Evolutionary conservation across 1,284 basidiomycete genomes (phyloP).

Genomic region (Naganishia albida): DNA sequence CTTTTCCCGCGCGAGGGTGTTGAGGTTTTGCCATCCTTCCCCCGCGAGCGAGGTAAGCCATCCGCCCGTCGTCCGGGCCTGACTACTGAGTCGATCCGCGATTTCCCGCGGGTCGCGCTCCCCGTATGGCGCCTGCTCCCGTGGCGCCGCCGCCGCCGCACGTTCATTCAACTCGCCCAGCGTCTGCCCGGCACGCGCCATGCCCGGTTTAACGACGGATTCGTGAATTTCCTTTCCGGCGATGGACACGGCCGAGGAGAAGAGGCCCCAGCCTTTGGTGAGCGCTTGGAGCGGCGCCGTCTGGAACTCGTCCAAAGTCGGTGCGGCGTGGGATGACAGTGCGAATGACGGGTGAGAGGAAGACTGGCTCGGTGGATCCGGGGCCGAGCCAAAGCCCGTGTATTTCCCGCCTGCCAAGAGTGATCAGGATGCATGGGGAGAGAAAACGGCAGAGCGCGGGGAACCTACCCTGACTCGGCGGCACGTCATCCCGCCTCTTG

Average conservation of each 20-base stretch:
- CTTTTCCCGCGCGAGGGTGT: slow-evolving; percentile 47
- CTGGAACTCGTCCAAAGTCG: slow-evolving; percentile 51
- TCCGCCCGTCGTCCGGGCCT: slow-evolving; percentile 42
- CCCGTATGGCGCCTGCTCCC: not conserved
- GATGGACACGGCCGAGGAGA: slow-evolving; percentile 48
- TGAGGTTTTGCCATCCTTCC: slow-evolving; percentile 50
- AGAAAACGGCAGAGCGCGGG: not conserved
- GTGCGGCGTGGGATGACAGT: slow-evolving; percentile 48
- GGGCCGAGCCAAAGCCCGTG: slow-evolving; percentile 51
- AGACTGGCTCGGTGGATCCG: slow-evolving; percentile 32
- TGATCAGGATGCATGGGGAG: not conserved
- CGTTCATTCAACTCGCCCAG: slow-evolving; percentile 37
- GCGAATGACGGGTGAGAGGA: slow-evolving; percentile 45
- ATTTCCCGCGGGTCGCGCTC: slow-evolving; percentile 37
- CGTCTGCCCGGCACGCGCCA: slow-evolving; percentile 42
- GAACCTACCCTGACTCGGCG: slow-evolving; percentile 48
- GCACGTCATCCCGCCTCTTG: slow-evolving; percentile 47
- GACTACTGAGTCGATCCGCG: slow-evolving; percentile 43
- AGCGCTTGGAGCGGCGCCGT: slow-evolving; percentile 49
- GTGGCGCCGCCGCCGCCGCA: not conserved
- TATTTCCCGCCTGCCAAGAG: slow-evolving; percentile 45
- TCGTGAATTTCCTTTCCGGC: slow-evolving; percentile 51
- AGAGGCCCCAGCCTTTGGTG: slow-evolving; percentile 54
- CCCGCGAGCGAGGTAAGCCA: slow-evolving; percentile 46
- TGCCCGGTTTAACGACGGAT: slow-evolving; percentile 51